Conservation (phyloP, 1,139 yeast genomes). For the Diutina mesorugosa region DNA sequence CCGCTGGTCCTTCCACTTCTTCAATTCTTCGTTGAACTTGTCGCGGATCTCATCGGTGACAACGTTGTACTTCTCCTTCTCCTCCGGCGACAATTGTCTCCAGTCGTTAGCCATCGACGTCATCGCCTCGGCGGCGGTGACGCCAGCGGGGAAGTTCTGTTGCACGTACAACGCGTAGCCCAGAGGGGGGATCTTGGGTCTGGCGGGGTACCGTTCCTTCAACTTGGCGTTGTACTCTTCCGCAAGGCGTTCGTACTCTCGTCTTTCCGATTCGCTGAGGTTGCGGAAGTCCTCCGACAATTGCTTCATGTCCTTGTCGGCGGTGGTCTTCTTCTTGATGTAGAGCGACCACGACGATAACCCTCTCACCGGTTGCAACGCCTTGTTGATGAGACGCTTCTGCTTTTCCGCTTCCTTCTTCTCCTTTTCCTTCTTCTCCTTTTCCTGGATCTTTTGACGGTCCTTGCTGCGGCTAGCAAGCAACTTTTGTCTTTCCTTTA, state of each 20-base stretch:
- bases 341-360: constrained; percentile 18
- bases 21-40: constrained; percentile 11
- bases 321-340: constrained; percentile 12
- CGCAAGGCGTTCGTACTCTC: constrained; percentile 12
- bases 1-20: constrained; percentile 19
- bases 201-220: constrained; percentile 16
- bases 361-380: constrained; percentile 16
- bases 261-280: constrained; percentile 17
- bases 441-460: background rate
- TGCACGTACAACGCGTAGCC: constrained; percentile 21
- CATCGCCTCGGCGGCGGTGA: constrained; percentile 13
- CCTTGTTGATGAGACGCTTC: constrained; percentile 12
- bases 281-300: constrained; percentile 13
- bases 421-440: constrained; percentile 5
- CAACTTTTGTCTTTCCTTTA: constrained; percentile 5
- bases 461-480: constrained; percentile 11
- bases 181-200: constrained; percentile 18
- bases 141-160: constrained; percentile 15
- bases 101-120: constrained; percentile 16
- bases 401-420: constrained; percentile 7
- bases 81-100: constrained; percentile 15
- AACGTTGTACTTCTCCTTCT: constrained; percentile 17
- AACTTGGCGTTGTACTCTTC: constrained; percentile 16
- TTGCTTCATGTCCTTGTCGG: constrained; percentile 9
- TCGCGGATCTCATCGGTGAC: constrained; percentile 10